These are phyloP conservation scores for Pyricularia grisea DNA, from an alignment of 2,329 filamentous ascomycete genomes.

Conservation along the genomic window DNA sequence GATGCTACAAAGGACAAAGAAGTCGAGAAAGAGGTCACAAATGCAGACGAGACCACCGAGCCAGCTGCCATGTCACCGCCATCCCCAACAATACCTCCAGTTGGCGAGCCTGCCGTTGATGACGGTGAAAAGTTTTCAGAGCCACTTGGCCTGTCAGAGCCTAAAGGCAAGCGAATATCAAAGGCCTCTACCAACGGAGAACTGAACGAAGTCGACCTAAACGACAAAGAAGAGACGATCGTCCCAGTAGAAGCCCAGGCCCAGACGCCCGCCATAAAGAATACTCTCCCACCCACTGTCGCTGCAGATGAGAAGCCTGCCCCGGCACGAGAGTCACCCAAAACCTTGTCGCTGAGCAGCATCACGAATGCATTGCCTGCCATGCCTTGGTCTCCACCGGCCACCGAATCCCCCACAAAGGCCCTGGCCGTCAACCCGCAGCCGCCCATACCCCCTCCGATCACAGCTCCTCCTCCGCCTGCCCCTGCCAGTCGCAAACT, in stretches of 20 bases:
- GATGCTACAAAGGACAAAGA: neutral
- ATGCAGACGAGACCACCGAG: neutral
- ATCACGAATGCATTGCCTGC: constrained; percentile 64
- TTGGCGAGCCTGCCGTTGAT: neutral
- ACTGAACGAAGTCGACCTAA: constrained; percentile 57
- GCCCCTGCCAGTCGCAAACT: constrained; percentile 54
- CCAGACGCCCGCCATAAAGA: neutral
- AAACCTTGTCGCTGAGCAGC: constrained; percentile 56
- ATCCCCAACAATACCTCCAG: neutral
- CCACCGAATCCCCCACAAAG: constrained; percentile 38
- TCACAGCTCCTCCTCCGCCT: constrained; percentile 26
- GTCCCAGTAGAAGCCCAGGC: neutral
- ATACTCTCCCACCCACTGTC: neutral
- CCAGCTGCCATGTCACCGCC: neutral
- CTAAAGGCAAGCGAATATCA: constrained; percentile 31
- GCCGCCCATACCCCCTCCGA: constrained; percentile 14
- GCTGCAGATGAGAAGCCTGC: neutral
- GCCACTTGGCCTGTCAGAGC: constrained; percentile 15
- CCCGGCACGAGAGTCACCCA: constrained; percentile 29
- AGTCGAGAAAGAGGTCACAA: neutral
- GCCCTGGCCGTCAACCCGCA: constrained; percentile 20
- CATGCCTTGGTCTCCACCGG: constrained; percentile 57
- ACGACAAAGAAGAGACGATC: constrained; percentile 38
- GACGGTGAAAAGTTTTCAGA: neutral
- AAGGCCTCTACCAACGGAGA: constrained; percentile 27